phyloP scores from a whole-genome alignment of 2,329 filamentous ascomycete genomes.

The Herpotrichia juniperi region DNA sequence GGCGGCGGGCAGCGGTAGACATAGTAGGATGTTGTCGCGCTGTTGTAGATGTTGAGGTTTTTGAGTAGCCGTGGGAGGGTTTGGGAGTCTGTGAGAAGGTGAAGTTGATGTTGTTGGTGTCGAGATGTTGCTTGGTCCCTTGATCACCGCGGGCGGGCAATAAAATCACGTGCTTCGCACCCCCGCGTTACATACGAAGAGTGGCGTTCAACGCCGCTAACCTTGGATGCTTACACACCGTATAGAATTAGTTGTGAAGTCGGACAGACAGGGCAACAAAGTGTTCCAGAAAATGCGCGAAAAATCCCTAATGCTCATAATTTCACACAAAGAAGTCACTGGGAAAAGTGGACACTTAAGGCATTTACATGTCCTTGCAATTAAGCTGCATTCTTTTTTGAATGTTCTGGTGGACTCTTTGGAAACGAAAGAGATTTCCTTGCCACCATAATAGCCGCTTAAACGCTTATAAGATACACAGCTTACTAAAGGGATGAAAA shows the following conservation, averaged over 20 bases:
- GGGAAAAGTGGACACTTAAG: no score
- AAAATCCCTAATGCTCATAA: no score
- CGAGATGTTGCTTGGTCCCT: background rate
- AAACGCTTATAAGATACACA: background rate
- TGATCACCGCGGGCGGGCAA: background rate
- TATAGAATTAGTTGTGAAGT: no score
- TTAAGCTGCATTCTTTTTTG: no score
- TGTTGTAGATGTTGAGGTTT: background rate
- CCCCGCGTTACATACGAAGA: no score
- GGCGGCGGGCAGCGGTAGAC: constrained; percentile 94
- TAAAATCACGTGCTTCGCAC: background rate
- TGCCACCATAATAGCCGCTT: background rate
- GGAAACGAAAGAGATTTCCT: background rate
- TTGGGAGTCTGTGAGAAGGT: background rate
- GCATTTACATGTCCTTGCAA: no score
- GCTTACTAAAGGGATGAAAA: background rate
- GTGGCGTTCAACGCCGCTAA: no score
- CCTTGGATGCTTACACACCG: no score
- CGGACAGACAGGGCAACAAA: no score
- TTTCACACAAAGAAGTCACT: no score
- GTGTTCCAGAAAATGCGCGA: no score
- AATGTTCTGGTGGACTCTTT: background rate
- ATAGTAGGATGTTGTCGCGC: constrained; percentile 52
- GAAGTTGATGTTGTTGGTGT: background rate
- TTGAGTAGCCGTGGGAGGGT: background rate